Evolutionary conservation across 2,329 filamentous ascomycete species (phyloP), one percentile per base, ranked within the genome.

Genomic region (Neocatenulostroma microsporum): DNA sequence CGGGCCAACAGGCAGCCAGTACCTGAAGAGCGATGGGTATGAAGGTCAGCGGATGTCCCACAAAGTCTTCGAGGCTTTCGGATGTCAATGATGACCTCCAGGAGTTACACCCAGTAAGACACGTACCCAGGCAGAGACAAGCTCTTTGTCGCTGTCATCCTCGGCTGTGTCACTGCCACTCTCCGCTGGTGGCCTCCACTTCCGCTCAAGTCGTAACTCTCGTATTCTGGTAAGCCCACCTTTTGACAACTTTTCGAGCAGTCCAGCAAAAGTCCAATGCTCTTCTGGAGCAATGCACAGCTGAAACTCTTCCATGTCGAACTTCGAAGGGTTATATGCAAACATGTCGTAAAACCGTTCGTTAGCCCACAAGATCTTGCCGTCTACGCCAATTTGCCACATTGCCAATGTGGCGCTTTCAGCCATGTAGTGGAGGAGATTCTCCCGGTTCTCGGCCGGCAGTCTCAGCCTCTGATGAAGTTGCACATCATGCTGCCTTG

Each of bases 391-490:
- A 20, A 61, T 47, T 19, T 53, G 49, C 27, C 37, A 61, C 8
- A 47, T 49, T 2, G 58, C 56, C 29, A 67, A 63, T 4, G 62
- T 60, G 4, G 60, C 54, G 7, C 53, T 42, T 30, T 81, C 68
- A 29, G 78, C 77, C 11, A 91, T 69, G 54, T 89, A 81, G 23
- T 58, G 53, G 15, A 67, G 58, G 12, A 53, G 40, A 1, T 86
- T 80, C 47, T 85, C 81, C 2, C 81, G 77, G 57, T 91, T 84
- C 42, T 84, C 64, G 2, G 82, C 82, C 8, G 84, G 84, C 21
- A 87, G 67, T 4, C 40, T 29, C 10, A 26, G n/a, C 21, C 27
- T 18, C 11, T 36, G 36, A n/a, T n/a, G n/a, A n/a, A n/a, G n/a
- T n/a, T n/a, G n/a, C n/a, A n/a, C n/a, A n/a, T n/a, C n/a, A 21